Evolutionary conservation across 768 basidiomycete species (phyloP).

Genomic region (Lactarius akahatsu): DNA sequence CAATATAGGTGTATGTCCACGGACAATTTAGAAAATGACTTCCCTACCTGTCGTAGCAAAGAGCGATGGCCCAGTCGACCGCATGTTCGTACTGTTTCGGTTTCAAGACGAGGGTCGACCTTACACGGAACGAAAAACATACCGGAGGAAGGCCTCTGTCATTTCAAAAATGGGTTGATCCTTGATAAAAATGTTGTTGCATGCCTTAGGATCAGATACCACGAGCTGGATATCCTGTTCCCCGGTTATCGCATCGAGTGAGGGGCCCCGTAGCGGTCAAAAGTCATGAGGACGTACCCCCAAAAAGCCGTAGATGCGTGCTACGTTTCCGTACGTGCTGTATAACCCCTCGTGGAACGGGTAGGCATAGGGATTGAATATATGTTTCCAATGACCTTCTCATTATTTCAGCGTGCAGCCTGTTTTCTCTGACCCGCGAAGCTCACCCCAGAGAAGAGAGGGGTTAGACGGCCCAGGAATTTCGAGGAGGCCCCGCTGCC

Average conservation of each 20-base stretch:
- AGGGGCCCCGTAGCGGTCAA: no score
- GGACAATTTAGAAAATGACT: neutral
- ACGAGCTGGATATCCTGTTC: conserved; percentile 9
- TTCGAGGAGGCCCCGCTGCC: neutral
- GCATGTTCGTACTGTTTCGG: neutral
- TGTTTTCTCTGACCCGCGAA: neutral
- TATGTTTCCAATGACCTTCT: neutral
- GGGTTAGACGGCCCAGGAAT: neutral
- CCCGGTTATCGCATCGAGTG: neutral
- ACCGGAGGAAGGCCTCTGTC: neutral
- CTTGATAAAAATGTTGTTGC: conserved; percentile 6
- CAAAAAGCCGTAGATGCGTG: neutral
- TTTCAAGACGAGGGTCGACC: no score
- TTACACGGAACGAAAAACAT: neutral
- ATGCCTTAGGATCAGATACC: conserved; percentile 15
- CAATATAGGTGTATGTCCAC: neutral
- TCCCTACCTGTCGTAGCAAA: neutral
- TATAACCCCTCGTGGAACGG: neutral
- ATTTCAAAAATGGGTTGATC: conserved; percentile 9
- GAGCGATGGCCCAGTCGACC: neutral
- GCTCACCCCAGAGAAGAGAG: neutral
- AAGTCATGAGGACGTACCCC: neutral
- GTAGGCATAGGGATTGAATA: neutral
- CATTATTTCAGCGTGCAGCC: neutral
- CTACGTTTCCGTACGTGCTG: neutral